Percentiles rank a stretch among this genome's conserved stretches.
Conservation (phyloP, 345 rosid species). For the Schrenkiella parvula region DNA sequence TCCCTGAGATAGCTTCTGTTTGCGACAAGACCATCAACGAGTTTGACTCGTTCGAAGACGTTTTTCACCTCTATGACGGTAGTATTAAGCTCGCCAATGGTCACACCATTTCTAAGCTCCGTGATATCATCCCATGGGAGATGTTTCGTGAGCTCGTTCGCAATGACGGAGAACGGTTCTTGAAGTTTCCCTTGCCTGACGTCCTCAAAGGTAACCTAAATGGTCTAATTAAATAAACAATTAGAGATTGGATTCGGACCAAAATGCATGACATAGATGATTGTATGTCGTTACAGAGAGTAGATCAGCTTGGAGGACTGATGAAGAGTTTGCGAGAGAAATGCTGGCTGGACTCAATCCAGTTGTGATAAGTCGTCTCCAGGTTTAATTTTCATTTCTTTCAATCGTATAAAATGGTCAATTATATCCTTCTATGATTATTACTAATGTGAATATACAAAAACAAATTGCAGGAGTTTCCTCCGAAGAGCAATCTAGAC, state of each 20-base stretch:
- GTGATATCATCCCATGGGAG: conserved; percentile 78
- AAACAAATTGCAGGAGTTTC: conserved; percentile 54
- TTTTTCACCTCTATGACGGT: conserved; percentile 66
- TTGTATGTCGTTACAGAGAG: conserved; percentile 20
- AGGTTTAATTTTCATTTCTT: conserved; percentile 1
- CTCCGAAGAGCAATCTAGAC: conserved; percentile 68
- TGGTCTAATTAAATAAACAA: not conserved
- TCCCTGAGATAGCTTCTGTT: conserved; percentile 62
- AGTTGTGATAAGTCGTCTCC: conserved; percentile 47
- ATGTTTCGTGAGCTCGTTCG: conserved; percentile 80
- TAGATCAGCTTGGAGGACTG: conserved; percentile 66
- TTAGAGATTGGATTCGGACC: not conserved
- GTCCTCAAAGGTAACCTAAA: conserved; percentile 65
- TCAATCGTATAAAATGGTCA: not conserved
- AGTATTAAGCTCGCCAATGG: conserved; percentile 45
- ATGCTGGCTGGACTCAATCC: conserved; percentile 93
- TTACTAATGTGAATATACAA: not conserved
- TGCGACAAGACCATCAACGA: conserved; percentile 78
- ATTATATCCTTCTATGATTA: not conserved
- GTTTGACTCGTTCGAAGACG: conserved; percentile 72
- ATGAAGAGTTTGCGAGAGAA: conserved; percentile 70
- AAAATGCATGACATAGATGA: not conserved
- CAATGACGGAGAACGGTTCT: conserved; percentile 62
- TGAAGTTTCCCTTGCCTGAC: conserved; percentile 78
- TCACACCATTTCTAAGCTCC: conserved; percentile 38